Conservation (phyloP, 768 basidiomycete species). For the Podaxis carcinomalis region DNA sequence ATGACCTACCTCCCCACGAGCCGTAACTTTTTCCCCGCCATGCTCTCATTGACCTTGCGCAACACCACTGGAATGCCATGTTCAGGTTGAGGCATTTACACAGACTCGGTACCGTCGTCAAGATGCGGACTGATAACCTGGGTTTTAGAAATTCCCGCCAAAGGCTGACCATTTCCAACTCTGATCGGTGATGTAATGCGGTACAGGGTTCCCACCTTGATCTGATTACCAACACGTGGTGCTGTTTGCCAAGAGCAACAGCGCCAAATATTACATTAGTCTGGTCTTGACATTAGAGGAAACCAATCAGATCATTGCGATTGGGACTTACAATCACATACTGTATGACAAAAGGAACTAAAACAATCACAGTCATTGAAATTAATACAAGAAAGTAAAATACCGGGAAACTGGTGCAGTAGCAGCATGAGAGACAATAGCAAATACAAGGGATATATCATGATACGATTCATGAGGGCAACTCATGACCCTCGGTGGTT, state of each 20-base stretch:
- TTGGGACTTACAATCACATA: neutral
- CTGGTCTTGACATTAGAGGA: slow-evolving; percentile 3
- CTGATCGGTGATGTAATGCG: neutral
- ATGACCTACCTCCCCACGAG: slow-evolving; percentile 52
- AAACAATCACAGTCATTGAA: neutral
- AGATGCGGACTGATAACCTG: neutral
- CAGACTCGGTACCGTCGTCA: slow-evolving; percentile 1
- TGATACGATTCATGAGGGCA: neutral
- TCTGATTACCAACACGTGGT: slow-evolving; percentile 10
- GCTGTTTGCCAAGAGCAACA: slow-evolving; percentile 1
- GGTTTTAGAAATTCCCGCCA: neutral
- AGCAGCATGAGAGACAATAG: neutral
- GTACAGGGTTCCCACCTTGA: neutral
- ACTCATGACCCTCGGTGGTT: too few species aligned
- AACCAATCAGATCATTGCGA: slow-evolving; percentile 11
- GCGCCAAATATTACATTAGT: slow-evolving; percentile 3
- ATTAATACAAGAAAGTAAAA: neutral
- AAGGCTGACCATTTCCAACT: neutral
- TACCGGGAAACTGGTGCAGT: neutral
- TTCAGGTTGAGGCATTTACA: slow-evolving; percentile 46
- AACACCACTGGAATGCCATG: slow-evolving; percentile 42
- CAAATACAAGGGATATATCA: neutral
- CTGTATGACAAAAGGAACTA: neutral
- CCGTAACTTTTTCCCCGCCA: slow-evolving; percentile 50
- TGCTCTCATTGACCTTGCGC: slow-evolving; percentile 30